phyloP scores from a whole-genome alignment of 139 green algal genomes.

The Mesotaenium endlicherianum region DNA sequence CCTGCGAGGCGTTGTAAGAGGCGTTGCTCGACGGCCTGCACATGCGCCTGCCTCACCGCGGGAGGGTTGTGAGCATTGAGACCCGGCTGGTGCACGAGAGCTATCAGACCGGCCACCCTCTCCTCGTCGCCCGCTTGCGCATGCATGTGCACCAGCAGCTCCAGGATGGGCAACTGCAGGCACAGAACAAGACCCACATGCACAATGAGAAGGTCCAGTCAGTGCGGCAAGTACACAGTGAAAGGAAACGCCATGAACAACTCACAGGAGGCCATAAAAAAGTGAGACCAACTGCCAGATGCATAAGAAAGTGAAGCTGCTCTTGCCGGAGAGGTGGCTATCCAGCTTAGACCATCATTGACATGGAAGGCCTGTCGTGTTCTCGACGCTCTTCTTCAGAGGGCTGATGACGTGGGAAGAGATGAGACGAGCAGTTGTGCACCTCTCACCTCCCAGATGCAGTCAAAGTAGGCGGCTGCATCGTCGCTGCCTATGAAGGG shows the following conservation, averaged over 20 bases:
- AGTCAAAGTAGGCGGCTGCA: conserved; percentile 22
- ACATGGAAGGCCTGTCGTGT: too few relatives aligned
- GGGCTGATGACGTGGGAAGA: too few relatives aligned
- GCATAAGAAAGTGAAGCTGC: too few relatives aligned
- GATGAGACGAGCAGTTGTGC: too few relatives aligned
- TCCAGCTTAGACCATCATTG: too few relatives aligned
- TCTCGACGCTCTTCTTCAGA: too few relatives aligned
- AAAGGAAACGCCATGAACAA: too few relatives aligned
- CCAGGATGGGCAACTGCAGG: conserved; percentile 21
- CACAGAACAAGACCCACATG: neutral
- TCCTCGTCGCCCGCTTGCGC: neutral
- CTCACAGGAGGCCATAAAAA: too few relatives aligned
- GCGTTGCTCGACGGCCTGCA: neutral
- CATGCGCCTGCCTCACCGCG: neutral
- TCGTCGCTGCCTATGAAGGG: neutral
- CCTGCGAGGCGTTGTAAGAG: neutral
- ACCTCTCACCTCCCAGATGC: conserved; percentile 30
- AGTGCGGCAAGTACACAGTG: too few relatives aligned
- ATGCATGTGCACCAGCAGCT: conserved; percentile 33
- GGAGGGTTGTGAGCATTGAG: conserved; percentile 20
- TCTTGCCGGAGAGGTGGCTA: too few relatives aligned
- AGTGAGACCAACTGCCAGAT: too few relatives aligned
- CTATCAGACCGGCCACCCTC: neutral
- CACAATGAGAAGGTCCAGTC: too few relatives aligned
- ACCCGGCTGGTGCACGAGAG: neutral